Percentiles rank a stretch among this genome's conserved stretches.
phyloP scores from a whole-genome alignment of 1,284 basidiomycete genomes.

The Paramarasmius palmivorus region DNA sequence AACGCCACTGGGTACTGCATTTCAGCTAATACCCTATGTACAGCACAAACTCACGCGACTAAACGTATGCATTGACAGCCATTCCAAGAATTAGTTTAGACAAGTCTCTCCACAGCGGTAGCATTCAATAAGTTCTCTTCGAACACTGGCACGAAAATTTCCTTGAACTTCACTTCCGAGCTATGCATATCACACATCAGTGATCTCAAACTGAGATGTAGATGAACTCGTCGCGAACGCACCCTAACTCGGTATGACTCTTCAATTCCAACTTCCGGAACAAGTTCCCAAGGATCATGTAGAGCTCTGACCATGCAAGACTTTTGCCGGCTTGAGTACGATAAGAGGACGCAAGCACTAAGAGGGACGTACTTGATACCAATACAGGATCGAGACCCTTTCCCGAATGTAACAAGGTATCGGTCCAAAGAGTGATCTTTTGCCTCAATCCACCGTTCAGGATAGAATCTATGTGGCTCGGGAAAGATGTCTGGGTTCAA shows the following conservation, averaged over 20 bases:
- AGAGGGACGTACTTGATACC: constrained; percentile 22
- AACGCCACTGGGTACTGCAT: too few species aligned
- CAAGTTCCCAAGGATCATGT: constrained; percentile 7
- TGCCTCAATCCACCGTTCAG: constrained; percentile 27
- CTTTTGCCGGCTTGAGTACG: not conserved
- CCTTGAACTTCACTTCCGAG: too few species aligned
- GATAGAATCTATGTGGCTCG: constrained; percentile 27
- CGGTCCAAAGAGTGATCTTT: constrained; percentile 12
- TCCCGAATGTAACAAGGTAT: constrained; percentile 22
- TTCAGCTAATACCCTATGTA: too few species aligned
- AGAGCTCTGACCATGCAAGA: constrained; percentile 14
- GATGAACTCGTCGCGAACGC: not conserved
- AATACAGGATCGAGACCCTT: constrained; percentile 22
- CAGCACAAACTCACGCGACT: too few species aligned
- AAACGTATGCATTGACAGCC: too few species aligned
- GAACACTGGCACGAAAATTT: too few species aligned
- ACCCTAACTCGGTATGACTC: not conserved
- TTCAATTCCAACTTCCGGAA: constrained; percentile 8
- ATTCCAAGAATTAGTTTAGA: too few species aligned
- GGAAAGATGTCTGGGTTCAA: constrained; percentile 21
- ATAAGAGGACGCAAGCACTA: not conserved
- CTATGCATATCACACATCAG: not conserved
- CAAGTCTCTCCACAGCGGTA: too few species aligned
- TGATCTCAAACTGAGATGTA: not conserved
- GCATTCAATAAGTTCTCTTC: too few species aligned